Base-by-base conservation (phyloP, 2,329 filamentous ascomycete genomes). In the Talaromyces sp. region DNA sequence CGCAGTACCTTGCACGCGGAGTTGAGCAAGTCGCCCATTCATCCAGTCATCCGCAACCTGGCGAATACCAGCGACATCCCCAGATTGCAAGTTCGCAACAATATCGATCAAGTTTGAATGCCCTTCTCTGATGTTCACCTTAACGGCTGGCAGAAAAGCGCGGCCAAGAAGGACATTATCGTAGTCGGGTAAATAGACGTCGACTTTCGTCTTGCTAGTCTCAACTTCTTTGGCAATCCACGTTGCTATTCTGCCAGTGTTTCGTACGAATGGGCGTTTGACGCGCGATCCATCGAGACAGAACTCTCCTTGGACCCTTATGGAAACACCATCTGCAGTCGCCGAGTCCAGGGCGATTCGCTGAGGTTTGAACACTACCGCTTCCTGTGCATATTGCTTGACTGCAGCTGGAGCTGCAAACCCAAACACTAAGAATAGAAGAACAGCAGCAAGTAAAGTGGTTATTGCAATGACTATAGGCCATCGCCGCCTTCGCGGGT, bases 31-130 rank as follows among this genome's bases (percentile, higher is more conserved):
- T 60, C 86, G 88, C 42, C 93, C 92, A 60, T 90, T 87, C 64
- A 99, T 79, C 88, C 92, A 98, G 74, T 96, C 90, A 73, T 95
- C 92, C 54, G 91, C 92, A 66, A 98, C 84, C 64, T 84, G 84
- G 64, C 91, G 88, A 68, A 97, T 86, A 5, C 88, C 88, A 61
- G 92, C 86, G 14, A 91, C 80, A 69, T 92, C 86, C 33, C 92
- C 93, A 28, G 92, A 89, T 40, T 84, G 80, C 42, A 98, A 77
- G 65, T 95, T 87, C 46, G 89, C 85, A 61, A 95, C 77, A 68
- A 98, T 88, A 69, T 97, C 90, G 63, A 98, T 80, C 62, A 85
- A 80, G 2, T 91, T 98, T 16, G 82, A 86, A 69, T 91, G 85
- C 11, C 91, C 90, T 71, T 96, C 90, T 55, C 89, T 83, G 58